Conservation (phyloP, 2,329 filamentous ascomycete genomes). For the Beauveria rudraprayagi region DNA sequence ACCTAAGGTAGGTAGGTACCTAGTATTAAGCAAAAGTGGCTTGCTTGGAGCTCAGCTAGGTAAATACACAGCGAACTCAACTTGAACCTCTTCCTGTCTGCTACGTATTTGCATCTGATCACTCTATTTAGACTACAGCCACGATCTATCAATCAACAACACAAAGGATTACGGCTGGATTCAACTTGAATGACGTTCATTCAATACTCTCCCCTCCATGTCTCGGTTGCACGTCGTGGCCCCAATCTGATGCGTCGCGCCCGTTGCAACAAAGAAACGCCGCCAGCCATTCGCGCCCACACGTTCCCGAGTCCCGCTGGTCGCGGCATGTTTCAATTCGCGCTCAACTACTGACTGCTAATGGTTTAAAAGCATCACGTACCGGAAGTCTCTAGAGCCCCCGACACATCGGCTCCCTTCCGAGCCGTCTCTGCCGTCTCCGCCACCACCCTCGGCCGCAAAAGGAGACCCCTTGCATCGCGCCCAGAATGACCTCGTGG, state of each 20-base stretch:
- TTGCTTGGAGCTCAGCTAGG: background rate
- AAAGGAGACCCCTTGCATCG: background rate
- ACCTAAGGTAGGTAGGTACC: too few species aligned
- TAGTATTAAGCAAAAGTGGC: background rate
- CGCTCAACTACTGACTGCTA: background rate
- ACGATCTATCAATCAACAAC: too few species aligned
- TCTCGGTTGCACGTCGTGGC: background rate
- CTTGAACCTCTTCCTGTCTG: too few species aligned
- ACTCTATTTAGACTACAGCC: too few species aligned
- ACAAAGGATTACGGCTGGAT: too few species aligned
- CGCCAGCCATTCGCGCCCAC: background rate
- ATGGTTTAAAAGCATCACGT: background rate
- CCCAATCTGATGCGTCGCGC: background rate
- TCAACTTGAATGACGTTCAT: too few species aligned
- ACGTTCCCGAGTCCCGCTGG: background rate
- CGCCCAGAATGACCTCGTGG: background rate
- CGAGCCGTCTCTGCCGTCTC: background rate
- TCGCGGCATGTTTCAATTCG: background rate
- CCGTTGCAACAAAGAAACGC: background rate
- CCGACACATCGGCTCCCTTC: background rate
- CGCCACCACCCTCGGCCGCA: background rate
- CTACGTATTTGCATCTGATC: too few species aligned
- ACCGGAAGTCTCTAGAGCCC: background rate
- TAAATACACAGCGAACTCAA: too few species aligned
- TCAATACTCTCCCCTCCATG: background rate